Evolutionary conservation across 805 yeast genomes (phyloP).

Genomic region (Kuraishia molischiana): DNA sequence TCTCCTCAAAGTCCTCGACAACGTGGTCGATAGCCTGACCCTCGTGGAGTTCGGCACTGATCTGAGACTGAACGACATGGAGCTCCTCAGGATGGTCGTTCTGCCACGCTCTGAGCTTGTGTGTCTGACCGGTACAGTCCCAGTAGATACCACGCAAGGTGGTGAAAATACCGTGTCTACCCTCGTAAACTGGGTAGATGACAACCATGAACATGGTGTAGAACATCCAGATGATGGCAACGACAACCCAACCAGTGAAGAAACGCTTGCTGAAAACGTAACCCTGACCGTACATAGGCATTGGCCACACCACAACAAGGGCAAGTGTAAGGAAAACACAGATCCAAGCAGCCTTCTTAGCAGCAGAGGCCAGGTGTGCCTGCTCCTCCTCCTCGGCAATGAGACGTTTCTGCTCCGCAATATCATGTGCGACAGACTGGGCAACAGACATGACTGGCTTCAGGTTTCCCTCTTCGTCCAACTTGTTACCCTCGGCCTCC

Average conservation of each 20-base stretch:
- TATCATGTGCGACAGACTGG: constrained; percentile 19
- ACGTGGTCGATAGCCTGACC: constrained; percentile 12
- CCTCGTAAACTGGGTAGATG: constrained; percentile 65
- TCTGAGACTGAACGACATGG: constrained; percentile 65
- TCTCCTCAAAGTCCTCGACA: background rate
- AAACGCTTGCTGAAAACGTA: constrained; percentile 68
- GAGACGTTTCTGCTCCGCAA: constrained; percentile 10
- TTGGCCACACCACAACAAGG: constrained; percentile 75
- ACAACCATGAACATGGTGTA: constrained; percentile 53
- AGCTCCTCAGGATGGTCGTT: constrained; percentile 59
- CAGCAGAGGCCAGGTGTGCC: constrained; percentile 39
- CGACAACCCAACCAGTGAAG: constrained; percentile 86
- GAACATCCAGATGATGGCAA: constrained; percentile 76
- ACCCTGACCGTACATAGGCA: constrained; percentile 84
- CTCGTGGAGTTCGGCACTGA: constrained; percentile 29
- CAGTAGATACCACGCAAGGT: constrained; percentile 74
- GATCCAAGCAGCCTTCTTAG: constrained; percentile 50
- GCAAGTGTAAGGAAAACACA: constrained; percentile 54
- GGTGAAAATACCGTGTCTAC: constrained; percentile 54
- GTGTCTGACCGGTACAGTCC: constrained; percentile 71
- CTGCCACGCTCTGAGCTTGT: constrained; percentile 74
- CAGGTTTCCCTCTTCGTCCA: constrained; percentile 12
- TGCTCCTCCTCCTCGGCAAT: constrained; percentile 36
- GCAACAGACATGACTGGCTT: constrained; percentile 19
- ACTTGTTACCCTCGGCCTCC: constrained; percentile 27